A percentile compares a stretch with the other conserved stretches of the same genome.
Conservation (phyloP, 2,329 filamentous ascomycete species). For the Colletotrichum echinochloae region DNA sequence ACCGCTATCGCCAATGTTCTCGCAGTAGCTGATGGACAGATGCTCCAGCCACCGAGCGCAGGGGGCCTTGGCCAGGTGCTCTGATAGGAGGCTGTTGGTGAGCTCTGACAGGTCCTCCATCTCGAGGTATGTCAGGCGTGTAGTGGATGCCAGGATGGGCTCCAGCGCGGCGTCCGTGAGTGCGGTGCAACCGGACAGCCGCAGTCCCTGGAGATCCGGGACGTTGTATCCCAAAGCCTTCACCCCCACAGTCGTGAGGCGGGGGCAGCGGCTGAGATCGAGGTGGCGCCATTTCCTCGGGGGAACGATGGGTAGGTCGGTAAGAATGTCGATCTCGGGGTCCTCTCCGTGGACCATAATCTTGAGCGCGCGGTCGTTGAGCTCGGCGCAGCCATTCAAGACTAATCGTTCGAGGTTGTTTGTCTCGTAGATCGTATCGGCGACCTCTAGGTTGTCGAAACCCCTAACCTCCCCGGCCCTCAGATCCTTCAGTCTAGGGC, state of each 20-base stretch:
- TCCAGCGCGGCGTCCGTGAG: conserved; percentile 80
- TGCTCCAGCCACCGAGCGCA: conserved; percentile 80
- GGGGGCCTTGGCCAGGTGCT: conserved; percentile 80
- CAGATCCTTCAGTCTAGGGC: conserved; percentile 80
- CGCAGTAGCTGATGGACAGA: conserved; percentile 91
- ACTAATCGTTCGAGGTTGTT: conserved; percentile 88
- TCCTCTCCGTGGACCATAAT: conserved; percentile 81
- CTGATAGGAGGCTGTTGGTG: conserved; percentile 78
- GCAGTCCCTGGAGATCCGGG: conserved; percentile 84
- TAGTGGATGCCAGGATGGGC: conserved; percentile 79
- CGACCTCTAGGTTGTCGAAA: conserved; percentile 80
- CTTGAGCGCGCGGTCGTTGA: conserved; percentile 80
- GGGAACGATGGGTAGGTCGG: conserved; percentile 79
- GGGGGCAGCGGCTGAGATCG: conserved; percentile 83
- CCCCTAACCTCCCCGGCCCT: conserved; percentile 85
- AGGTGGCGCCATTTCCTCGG: conserved; percentile 84
- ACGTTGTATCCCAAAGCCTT: conserved; percentile 78
- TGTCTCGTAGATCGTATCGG: conserved; percentile 78
- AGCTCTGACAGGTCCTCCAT: conserved; percentile 85
- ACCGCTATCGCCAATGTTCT: conserved; percentile 83
- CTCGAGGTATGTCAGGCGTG: conserved; percentile 86
- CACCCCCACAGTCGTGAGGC: conserved; percentile 80
- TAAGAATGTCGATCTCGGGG: conserved; percentile 84
- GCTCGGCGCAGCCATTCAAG: conserved; percentile 81
- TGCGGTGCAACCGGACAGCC: conserved; percentile 81